Conservation (phyloP, 2,329 filamentous ascomycete genomes). For the Aspergillus fumigatiaffinis region DNA sequence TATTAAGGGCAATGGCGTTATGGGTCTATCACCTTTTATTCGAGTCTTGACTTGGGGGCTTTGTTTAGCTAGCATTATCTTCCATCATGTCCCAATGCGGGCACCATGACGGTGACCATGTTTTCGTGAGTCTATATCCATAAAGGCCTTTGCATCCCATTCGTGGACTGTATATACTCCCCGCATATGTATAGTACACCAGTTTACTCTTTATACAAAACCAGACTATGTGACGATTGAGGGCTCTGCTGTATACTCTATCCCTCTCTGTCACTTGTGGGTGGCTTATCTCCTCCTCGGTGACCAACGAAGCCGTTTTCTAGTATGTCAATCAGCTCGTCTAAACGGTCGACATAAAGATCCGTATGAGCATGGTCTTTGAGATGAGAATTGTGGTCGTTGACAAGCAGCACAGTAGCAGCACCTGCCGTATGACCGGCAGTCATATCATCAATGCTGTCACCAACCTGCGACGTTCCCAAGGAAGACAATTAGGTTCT, state of each 20-base stretch:
- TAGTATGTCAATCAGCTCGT: slow-evolving; percentile 71
- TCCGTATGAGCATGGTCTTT: slow-evolving; percentile 72
- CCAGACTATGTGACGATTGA: background rate
- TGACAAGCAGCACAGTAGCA: slow-evolving; percentile 82
- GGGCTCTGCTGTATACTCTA: background rate
- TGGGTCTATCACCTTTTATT: background rate
- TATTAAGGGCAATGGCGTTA: background rate
- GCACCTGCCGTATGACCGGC: slow-evolving; percentile 79
- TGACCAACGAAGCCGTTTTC: slow-evolving; percentile 68
- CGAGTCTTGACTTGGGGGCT: background rate
- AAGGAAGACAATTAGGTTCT: background rate
- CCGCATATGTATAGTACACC: background rate
- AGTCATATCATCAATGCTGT: slow-evolving; percentile 89
- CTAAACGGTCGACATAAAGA: slow-evolving; percentile 64
- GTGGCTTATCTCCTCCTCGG: slow-evolving; percentile 15
- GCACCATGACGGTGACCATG: background rate
- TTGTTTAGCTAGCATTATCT: background rate
- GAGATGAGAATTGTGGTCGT: slow-evolving; percentile 72
- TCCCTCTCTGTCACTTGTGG: slow-evolving; percentile 7
- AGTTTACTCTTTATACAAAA: background rate
- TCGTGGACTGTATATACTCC: background rate
- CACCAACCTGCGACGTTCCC: slow-evolving; percentile 50
- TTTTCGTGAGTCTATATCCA: background rate
- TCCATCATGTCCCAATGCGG: background rate
- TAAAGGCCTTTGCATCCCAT: background rate